Conservation (phyloP, 139 green algal genomes). For the Asterochloris erici region DNA sequence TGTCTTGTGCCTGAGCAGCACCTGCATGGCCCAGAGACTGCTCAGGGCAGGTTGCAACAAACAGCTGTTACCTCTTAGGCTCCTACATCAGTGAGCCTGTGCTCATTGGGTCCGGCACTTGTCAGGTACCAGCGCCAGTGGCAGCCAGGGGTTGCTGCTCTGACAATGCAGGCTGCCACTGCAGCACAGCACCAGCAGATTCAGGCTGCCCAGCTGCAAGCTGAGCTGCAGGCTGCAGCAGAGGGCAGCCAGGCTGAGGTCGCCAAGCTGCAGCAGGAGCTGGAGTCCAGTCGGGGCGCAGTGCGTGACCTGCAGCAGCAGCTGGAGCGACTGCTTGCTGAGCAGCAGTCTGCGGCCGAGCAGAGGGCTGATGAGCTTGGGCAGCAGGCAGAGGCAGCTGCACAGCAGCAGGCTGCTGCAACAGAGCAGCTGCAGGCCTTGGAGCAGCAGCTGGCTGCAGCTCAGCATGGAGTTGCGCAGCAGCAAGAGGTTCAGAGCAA, state of each 20-base stretch:
- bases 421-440: not conserved
- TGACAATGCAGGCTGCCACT: no score
- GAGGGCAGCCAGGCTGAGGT: not conserved
- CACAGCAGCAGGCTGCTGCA: slow-evolving; percentile 6
- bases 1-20: no score
- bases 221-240: slow-evolving; percentile 4
- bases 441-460: not conserved
- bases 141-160: no score
- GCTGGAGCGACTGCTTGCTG: not conserved
- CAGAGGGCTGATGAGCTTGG: not conserved
- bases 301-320: not conserved
- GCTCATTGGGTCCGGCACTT: no score
- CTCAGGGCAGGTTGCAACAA: no score
- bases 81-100: no score
- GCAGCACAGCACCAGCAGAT: slow-evolving; percentile 3
- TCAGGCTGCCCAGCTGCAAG: not conserved
- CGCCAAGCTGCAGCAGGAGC: not conserved
- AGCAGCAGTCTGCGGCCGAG: not conserved
- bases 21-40: no score
- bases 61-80: no score
- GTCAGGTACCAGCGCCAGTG: no score
- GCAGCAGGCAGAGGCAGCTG: not conserved
- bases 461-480: not conserved
- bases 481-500: no score
- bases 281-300: not conserved